Percentiles rank a stretch among this genome's conserved stretches.
These are phyloP conservation scores for Trametes sanguinea DNA, from an alignment of 768 basidiomycete species.

Conservation along the genomic window DNA sequence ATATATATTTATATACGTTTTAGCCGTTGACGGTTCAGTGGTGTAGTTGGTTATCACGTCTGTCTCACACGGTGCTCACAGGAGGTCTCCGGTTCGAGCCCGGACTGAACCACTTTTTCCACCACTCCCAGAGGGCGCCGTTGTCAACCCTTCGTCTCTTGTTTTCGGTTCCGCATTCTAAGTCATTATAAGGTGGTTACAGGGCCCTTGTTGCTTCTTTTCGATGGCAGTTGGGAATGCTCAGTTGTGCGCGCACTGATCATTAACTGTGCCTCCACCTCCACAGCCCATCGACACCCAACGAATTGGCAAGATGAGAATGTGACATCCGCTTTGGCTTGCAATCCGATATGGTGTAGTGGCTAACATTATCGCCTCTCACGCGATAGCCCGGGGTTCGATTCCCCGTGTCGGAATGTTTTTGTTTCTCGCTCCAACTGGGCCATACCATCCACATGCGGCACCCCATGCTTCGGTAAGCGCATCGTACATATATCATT, in stretches of 20 bases:
- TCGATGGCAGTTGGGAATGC: too few relatives aligned
- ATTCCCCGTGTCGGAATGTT: slow-evolving; percentile 20
- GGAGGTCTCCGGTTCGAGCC: slow-evolving; percentile 17
- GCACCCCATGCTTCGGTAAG: not conserved
- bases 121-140: too few relatives aligned
- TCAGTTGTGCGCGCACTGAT: too few relatives aligned
- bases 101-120: slow-evolving; percentile 11
- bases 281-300: too few relatives aligned
- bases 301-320: too few relatives aligned
- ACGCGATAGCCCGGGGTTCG: slow-evolving; percentile 23
- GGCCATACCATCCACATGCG: not conserved
- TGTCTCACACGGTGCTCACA: slow-evolving; percentile 9
- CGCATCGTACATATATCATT: not conserved
- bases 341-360: slow-evolving; percentile 23
- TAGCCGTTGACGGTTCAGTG: slow-evolving; percentile 3
- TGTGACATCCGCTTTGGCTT: too few relatives aligned
- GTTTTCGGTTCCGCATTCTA: too few relatives aligned
- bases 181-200: too few relatives aligned
- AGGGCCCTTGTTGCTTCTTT: too few relatives aligned
- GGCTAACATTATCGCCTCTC: slow-evolving; percentile 23
- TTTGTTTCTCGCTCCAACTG: not conserved
- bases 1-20: too few relatives aligned
- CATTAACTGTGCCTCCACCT: too few relatives aligned
- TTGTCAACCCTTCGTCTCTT: too few relatives aligned
- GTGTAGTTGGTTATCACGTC: slow-evolving; percentile 15